Percentiles rank a stretch among this genome's conserved stretches.
These are phyloP conservation scores for Alternaria gaisen DNA, from an alignment of 2,329 filamentous ascomycete genomes.

Conservation along the genomic window DNA sequence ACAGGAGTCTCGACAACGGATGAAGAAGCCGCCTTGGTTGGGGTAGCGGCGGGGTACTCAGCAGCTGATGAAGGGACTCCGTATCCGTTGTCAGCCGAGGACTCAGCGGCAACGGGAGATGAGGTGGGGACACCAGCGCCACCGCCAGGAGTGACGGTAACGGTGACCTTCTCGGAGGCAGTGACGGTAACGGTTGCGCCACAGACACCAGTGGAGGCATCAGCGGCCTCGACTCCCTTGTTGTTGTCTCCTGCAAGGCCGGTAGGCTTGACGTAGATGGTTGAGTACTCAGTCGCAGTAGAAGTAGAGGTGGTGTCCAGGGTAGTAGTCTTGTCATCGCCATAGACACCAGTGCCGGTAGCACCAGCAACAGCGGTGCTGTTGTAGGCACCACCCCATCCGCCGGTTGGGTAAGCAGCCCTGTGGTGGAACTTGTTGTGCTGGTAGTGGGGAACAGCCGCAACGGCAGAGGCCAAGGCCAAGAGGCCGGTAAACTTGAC, in stretches of 20 bases:
- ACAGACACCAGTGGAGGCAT: slow-evolving; percentile 32
- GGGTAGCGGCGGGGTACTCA: slow-evolving; percentile 16
- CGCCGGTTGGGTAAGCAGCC: slow-evolving; percentile 43
- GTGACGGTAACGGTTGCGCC: slow-evolving; percentile 50
- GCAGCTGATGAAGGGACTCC: slow-evolving; percentile 18
- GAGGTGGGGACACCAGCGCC: slow-evolving; percentile 26
- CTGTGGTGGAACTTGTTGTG: slow-evolving; percentile 43
- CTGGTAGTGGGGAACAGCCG: slow-evolving; percentile 49
- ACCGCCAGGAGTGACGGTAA: slow-evolving; percentile 49
- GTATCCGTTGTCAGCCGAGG: slow-evolving; percentile 15
- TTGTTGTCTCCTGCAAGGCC: slow-evolving; percentile 16
- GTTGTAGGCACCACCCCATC: slow-evolving; percentile 39
- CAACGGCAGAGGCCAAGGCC: slow-evolving; percentile 53
- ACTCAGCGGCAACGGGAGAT: slow-evolving; percentile 21
- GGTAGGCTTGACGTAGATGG: slow-evolving; percentile 32
- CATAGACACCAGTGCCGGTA: slow-evolving; percentile 32
- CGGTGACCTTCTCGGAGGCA: slow-evolving; percentile 52
- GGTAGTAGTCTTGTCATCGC: slow-evolving; percentile 36
- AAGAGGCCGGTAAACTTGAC: slow-evolving; percentile 53
- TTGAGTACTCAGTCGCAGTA: slow-evolving; percentile 39
- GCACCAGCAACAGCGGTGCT: slow-evolving; percentile 31
- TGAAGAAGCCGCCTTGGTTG: neutral
- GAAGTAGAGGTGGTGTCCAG: slow-evolving; percentile 36
- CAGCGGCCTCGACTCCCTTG: slow-evolving; percentile 29
- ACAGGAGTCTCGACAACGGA: neutral